These are phyloP conservation scores for Leptoxyphium fumago DNA, from an alignment of 2,329 filamentous ascomycete genomes.

Conservation along the genomic window DNA sequence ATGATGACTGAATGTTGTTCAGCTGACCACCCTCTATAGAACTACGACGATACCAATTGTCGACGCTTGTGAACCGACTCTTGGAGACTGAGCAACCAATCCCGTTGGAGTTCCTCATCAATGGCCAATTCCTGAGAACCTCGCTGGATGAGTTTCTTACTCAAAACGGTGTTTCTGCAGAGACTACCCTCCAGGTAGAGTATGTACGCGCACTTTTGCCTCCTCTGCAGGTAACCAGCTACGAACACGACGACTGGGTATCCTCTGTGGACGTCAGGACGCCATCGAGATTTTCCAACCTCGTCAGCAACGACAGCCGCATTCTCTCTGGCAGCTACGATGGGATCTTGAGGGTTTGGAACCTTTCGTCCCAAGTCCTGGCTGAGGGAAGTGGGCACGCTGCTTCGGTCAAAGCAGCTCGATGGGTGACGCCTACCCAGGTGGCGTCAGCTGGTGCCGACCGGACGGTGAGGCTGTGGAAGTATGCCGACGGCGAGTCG, in stretches of 20 bases:
- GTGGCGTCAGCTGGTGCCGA: slow-evolving; percentile 75
- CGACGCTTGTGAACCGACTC: slow-evolving; percentile 48
- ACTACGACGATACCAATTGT: slow-evolving; percentile 44
- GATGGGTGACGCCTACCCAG: slow-evolving; percentile 64
- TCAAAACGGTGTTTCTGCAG: slow-evolving; percentile 71
- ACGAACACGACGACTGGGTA: slow-evolving; percentile 97
- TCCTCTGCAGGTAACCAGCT: slow-evolving; percentile 76
- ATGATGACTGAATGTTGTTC: slow-evolving; percentile 1
- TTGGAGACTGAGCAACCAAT: slow-evolving; percentile 46
- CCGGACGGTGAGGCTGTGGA: slow-evolving; percentile 77
- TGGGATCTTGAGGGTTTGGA: slow-evolving; percentile 77
- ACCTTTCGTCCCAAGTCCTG: slow-evolving; percentile 70
- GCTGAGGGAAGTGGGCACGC: slow-evolving; percentile 63
- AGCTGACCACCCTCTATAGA: slow-evolving; percentile 19
- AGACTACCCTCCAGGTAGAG: slow-evolving; percentile 75
- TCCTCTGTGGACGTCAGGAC: slow-evolving; percentile 74
- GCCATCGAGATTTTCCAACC: slow-evolving; percentile 41
- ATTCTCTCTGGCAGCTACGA: slow-evolving; percentile 93
- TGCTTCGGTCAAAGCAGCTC: slow-evolving; percentile 65
- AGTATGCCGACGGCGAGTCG: slow-evolving; percentile 57
- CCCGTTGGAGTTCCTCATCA: slow-evolving; percentile 88
- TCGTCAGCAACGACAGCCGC: slow-evolving; percentile 31
- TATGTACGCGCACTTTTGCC: slow-evolving; percentile 87
- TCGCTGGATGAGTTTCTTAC: slow-evolving; percentile 84
- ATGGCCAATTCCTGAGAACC: slow-evolving; percentile 79